Percentiles rank a stretch among this genome's conserved stretches.
phyloP scores from a whole-genome alignment of 2,329 filamentous ascomycete species.

The Chrysoporthe austroafricana region DNA sequence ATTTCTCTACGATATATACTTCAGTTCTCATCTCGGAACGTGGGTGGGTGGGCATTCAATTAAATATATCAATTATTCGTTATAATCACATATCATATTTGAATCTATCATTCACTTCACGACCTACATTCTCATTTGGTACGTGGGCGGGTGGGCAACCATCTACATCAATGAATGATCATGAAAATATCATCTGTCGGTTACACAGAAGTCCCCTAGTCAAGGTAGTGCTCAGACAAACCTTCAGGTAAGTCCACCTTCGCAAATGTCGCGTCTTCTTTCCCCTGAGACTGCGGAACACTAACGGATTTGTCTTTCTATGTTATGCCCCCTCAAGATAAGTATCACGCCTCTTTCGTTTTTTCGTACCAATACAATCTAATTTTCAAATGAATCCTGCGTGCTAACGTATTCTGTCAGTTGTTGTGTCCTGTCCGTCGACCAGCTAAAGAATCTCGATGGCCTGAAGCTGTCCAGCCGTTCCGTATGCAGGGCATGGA shows the following conservation, averaged over 20 bases:
- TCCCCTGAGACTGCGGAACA: background rate
- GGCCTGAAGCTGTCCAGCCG: too few relatives aligned
- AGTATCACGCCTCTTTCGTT: background rate
- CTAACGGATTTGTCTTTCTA: background rate
- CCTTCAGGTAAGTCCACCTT: background rate
- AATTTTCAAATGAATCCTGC: too few relatives aligned
- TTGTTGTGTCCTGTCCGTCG: too few relatives aligned
- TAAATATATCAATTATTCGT: too few relatives aligned
- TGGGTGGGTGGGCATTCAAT: conserved; percentile 1
- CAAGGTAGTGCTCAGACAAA: background rate
- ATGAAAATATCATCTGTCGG: background rate
- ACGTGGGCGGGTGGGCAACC: background rate
- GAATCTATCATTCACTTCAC: too few relatives aligned
- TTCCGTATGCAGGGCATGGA: too few relatives aligned
- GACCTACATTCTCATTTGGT: background rate
- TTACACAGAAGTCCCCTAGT: background rate
- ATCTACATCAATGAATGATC: background rate
- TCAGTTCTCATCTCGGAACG: background rate
- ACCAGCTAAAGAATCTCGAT: too few relatives aligned
- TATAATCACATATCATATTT: too few relatives aligned
- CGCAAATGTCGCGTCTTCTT: background rate
- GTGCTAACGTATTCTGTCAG: too few relatives aligned
- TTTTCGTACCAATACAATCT: too few relatives aligned
- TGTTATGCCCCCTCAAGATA: background rate
- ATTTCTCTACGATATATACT: background rate